Evolutionary conservation across 495 filamentous ascomycete genomes (phyloP).

Genomic region (Talaromyces adpressus): DNA sequence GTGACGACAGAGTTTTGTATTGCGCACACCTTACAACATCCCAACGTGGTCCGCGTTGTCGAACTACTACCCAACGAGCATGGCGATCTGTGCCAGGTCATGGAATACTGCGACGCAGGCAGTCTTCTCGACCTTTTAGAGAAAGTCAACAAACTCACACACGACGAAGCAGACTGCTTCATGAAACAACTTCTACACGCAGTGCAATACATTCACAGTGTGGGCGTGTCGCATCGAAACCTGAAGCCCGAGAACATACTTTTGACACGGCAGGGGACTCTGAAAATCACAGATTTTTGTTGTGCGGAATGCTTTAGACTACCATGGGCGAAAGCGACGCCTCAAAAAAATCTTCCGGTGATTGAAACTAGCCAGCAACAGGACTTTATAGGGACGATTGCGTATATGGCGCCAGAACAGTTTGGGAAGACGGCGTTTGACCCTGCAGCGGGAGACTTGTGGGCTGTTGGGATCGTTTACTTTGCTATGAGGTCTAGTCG

Average conservation of each 20-base stretch:
- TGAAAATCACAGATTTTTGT: conserved; percentile 9
- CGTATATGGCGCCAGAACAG: conserved; percentile 13
- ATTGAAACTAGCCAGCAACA: background rate
- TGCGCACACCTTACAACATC: conserved; percentile 3
- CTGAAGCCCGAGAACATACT: conserved; percentile 56
- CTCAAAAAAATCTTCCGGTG: background rate
- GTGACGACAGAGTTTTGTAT: conserved; percentile 2
- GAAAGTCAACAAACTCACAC: background rate
- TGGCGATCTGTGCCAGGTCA: conserved; percentile 14
- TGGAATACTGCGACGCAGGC: conserved; percentile 15
- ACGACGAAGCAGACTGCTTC: conserved; percentile 17
- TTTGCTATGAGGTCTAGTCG: conserved; percentile 11
- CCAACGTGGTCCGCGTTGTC: conserved; percentile 14
- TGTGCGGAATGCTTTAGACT: conserved; percentile 1
- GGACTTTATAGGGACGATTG: conserved; percentile 5
- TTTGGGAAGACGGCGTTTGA: conserved; percentile 7
- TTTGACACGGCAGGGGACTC: conserved; percentile 23
- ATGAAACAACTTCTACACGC: conserved; percentile 48
- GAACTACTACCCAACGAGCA: conserved; percentile 14
- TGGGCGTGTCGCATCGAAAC: conserved; percentile 48
- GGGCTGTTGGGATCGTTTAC: conserved; percentile 18
- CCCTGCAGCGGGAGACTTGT: conserved; percentile 14
- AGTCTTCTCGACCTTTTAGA: conserved; percentile 13
- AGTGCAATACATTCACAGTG: conserved; percentile 44
- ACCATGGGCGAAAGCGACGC: background rate